Evolutionary conservation across 306 rosid genomes (phyloP), one percentile per base, ranked within the genome.

Genomic region (Dicorynia guianensis): DNA sequence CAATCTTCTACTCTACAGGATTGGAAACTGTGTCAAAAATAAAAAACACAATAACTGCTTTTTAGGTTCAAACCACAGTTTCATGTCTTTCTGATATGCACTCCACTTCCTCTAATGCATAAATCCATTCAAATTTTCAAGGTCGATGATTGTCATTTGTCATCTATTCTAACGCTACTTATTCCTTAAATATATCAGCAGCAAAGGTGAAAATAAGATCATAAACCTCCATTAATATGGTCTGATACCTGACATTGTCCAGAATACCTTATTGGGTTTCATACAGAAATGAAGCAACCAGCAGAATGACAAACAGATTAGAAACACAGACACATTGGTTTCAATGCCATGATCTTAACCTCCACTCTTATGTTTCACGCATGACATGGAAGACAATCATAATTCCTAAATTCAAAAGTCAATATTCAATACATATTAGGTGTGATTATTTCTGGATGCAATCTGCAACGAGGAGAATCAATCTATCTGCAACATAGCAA

Each of bases 401-500:
- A 66, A 7, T 4, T 12, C 33, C 63, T 11, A 66, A 7, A 7
- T 12, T 54, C 30, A 56, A 46, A n/a, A n/a, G n/a, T n/a, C 11
- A 18, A 11, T 67, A 48, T 67, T 33, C 53, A 8, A 43, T 20
- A 49, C 38, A 55, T 46, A 61, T 68, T 60, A 50, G 40, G 59
- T 11, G 8, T n/a, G 17, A 40, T 15, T 40, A 50, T 40, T 63
- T 64, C 53, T 75, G 33, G 50, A 14, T 52, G 54, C 9, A 61
- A 67, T 49, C 52, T 25, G 54, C 9, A 69, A 60, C 49, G 52
- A 20, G 17, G 44, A 50, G 5, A 54, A 33, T 14, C 11, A 63
- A 54, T 75, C 77, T 54, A 43, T 64, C 39, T 43, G 61, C 61
- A 55, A 6, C 59, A 61, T 55, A 77, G 54, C 63, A 59, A 18